phyloP scores from a whole-genome alignment of 805 yeast species.

The Candida morakotiae region DNA sequence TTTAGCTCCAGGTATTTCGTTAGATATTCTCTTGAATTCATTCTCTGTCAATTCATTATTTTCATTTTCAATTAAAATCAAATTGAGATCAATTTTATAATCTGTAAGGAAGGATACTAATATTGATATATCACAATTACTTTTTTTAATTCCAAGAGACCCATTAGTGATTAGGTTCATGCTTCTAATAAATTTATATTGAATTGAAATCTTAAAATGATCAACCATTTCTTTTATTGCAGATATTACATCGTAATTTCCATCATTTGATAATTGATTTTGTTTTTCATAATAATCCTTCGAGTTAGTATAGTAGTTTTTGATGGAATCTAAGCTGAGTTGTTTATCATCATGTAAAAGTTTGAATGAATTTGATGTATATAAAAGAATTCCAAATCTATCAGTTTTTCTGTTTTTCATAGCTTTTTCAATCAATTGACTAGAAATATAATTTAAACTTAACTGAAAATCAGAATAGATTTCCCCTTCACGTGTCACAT shows the following conservation, averaged over 20 bases:
- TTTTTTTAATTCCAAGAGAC: slow-evolving; percentile 3
- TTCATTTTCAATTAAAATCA: slow-evolving; percentile 1
- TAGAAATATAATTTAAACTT: slow-evolving; percentile 34
- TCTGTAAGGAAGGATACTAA: neutral
- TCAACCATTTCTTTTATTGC: slow-evolving; percentile 7
- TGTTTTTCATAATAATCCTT: neutral
- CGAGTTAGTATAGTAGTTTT: neutral
- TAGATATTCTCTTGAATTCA: neutral
- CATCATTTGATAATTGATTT: neutral
- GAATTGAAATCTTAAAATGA: slow-evolving; percentile 7
- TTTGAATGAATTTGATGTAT: slow-evolving; percentile 11
- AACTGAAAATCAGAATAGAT: slow-evolving; percentile 33
- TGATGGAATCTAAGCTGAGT: slow-evolving; percentile 4
- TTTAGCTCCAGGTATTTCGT: neutral
- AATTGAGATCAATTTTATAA: slow-evolving; percentile 1
- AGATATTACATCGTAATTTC: neutral
- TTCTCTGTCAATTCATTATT: neutral
- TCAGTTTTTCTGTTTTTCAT: slow-evolving; percentile 36
- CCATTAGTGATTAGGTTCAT: slow-evolving; percentile 32
- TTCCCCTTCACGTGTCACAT: slow-evolving; percentile 34
- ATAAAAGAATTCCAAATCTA: slow-evolving; percentile 25
- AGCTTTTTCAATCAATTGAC: slow-evolving; percentile 26
- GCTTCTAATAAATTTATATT: slow-evolving; percentile 31
- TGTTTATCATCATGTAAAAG: slow-evolving; percentile 7
- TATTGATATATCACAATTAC: slow-evolving; percentile 1